Conservation (phyloP, 345 rosid genomes). For the Nephelium lappaceum region DNA sequence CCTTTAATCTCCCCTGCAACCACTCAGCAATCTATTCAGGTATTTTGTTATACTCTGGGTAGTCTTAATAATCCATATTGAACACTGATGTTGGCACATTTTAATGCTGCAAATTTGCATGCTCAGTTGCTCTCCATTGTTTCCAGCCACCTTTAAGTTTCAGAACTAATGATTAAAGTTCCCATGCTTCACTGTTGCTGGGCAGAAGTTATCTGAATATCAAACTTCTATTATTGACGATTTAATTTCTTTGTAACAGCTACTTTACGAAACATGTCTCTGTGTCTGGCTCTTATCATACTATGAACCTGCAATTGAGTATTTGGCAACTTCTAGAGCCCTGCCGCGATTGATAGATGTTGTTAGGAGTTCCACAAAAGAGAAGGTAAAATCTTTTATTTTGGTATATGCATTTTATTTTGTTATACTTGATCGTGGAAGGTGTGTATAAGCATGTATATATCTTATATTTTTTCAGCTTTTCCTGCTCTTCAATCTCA, state of each 20-base stretch:
- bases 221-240: slow-evolving; percentile 15
- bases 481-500: neutral
- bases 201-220: neutral
- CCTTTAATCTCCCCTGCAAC: slow-evolving; percentile 93
- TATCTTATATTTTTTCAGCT: neutral
- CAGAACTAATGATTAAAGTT: slow-evolving; percentile 11
- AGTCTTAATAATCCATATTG: slow-evolving; percentile 9
- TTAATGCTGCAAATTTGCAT: slow-evolving; percentile 9
- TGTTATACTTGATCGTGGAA: neutral
- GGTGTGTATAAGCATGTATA: slow-evolving; percentile 7
- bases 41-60: slow-evolving; percentile 21
- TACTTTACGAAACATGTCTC: slow-evolving; percentile 93
- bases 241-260: slow-evolving; percentile 49
- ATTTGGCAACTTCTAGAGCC: slow-evolving; percentile 82
- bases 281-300: slow-evolving; percentile 93
- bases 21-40: slow-evolving; percentile 98
- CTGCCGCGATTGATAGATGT: slow-evolving; percentile 80
- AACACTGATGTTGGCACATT: neutral
- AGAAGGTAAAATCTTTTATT: slow-evolving; percentile 63
- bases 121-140: neutral
- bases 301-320: slow-evolving; percentile 90
- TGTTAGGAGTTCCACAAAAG: slow-evolving; percentile 88
- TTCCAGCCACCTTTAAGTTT: neutral
- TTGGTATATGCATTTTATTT: slow-evolving; percentile 10
- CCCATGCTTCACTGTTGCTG: slow-evolving; percentile 6